phyloP scores from a whole-genome alignment of 2,329 filamentous ascomycete species.

The Neoascochyta sp. region DNA sequence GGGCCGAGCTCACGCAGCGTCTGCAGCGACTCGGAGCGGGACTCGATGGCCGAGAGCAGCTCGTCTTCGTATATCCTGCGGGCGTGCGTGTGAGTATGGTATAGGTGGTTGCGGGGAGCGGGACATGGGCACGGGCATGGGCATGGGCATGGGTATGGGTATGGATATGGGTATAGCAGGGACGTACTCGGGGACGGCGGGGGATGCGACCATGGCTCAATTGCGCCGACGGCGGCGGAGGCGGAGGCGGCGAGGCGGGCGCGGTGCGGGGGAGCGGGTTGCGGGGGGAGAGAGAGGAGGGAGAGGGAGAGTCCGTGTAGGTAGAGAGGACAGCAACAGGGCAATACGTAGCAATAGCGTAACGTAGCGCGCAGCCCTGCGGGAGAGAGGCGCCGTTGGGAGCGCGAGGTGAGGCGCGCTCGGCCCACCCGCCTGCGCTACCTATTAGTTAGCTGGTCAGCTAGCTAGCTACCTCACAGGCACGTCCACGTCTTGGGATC shows the following conservation, averaged over 20 bases:
- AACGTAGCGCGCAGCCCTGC: no score
- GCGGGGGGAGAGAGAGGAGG: constrained; percentile 1
- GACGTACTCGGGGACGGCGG: constrained; percentile 44
- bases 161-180: constrained; percentile 6
- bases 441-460: no score
- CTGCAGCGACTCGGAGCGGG: constrained; percentile 83
- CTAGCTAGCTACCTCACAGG: no score
- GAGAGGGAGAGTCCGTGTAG: no score
- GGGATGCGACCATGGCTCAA: constrained; percentile 42
- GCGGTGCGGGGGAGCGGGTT: constrained; percentile 10
- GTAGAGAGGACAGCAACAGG: no score
- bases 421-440: no score
- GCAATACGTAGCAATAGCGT: no score
- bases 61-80: constrained; percentile 88
- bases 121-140: no score
- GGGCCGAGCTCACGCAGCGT: constrained; percentile 89
- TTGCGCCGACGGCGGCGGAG: constrained; percentile 8
- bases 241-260: constrained; percentile 8
- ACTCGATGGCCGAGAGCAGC: constrained; percentile 84
- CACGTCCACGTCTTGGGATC: no score
- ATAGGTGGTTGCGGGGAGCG: no score
- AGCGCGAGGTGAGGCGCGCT: no score
- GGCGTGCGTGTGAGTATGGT: constrained; percentile 7
- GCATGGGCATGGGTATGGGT: constrained; percentile 3
- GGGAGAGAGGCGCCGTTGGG: no score